phyloP scores from a whole-genome alignment of 1,139 yeast genomes.

The Candida gigantensis region DNA sequence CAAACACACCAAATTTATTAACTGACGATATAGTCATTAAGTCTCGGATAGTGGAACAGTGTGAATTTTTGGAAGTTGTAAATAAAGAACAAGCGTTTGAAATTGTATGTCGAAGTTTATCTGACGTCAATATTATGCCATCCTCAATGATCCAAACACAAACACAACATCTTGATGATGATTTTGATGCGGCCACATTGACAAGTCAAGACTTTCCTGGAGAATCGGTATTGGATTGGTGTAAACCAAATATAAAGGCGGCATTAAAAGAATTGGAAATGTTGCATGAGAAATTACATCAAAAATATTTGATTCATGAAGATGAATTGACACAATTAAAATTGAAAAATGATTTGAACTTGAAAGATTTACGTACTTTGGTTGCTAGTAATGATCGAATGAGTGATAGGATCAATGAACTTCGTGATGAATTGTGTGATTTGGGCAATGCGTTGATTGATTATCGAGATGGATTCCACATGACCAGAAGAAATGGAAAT shows the following conservation, averaged over 20 bases:
- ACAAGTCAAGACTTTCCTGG: no score
- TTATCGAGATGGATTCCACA: slow-evolving; percentile 1
- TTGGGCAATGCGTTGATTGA: slow-evolving; percentile 1
- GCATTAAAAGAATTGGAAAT: slow-evolving; percentile 8
- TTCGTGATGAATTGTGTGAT: slow-evolving; percentile 8
- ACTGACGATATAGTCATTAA: slow-evolving; percentile 9
- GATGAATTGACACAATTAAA: slow-evolving; percentile 9
- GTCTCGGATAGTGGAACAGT: slow-evolving; percentile 7
- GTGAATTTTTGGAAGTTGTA: slow-evolving; percentile 2
- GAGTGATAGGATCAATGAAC: slow-evolving; percentile 8
- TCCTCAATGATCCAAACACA: no score
- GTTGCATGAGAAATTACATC: slow-evolving; percentile 9
- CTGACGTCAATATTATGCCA: slow-evolving; percentile 8
- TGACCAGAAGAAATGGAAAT: background rate
- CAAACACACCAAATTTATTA: background rate
- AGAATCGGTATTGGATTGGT: no score
- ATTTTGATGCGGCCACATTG: no score
- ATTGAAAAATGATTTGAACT: slow-evolving; percentile 10
- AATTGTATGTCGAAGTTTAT: slow-evolving; percentile 8
- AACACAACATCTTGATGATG: no score
- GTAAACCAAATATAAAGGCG: background rate
- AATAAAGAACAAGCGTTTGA: slow-evolving; percentile 11
- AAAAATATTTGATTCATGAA: slow-evolving; percentile 8
- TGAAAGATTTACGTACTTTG: slow-evolving; percentile 9
- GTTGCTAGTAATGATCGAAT: slow-evolving; percentile 9